Evolutionary conservation across 2,329 filamentous ascomycete species (phyloP).

Genomic region (Talaromyces sp.): DNA sequence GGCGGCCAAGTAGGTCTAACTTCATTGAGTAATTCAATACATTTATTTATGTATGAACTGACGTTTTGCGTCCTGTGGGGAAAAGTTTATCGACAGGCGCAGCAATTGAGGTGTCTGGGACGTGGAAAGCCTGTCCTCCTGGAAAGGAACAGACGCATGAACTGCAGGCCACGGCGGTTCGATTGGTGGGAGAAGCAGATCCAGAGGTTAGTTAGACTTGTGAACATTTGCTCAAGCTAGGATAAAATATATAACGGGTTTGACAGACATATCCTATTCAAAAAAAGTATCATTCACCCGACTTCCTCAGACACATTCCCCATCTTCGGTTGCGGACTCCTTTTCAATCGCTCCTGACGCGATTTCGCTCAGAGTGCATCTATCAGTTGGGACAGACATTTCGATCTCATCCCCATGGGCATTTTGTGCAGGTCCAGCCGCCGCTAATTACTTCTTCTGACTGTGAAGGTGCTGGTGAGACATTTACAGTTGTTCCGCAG

Average conservation of each 20-base stretch:
- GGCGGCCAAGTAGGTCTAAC: slow-evolving; percentile 61
- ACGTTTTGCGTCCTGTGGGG: not conserved
- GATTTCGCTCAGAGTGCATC: slow-evolving; percentile 76
- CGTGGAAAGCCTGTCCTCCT: slow-evolving; percentile 65
- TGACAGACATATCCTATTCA: slow-evolving; percentile 81
- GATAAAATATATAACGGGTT: slow-evolving; percentile 1
- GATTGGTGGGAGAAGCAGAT: slow-evolving; percentile 71
- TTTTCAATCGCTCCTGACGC: slow-evolving; percentile 72
- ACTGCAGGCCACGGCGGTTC: slow-evolving; percentile 65
- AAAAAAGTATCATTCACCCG: slow-evolving; percentile 88
- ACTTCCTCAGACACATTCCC: slow-evolving; percentile 81
- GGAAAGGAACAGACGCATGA: slow-evolving; percentile 71
- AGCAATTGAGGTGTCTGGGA: slow-evolving; percentile 70
- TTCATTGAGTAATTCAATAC: not conserved
- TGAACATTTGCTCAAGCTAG: not conserved
- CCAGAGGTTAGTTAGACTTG: slow-evolving; percentile 58
- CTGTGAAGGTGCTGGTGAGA: slow-evolving; percentile 93
- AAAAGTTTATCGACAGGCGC: slow-evolving; percentile 72
- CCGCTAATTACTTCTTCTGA: slow-evolving; percentile 95
- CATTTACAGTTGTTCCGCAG: slow-evolving; percentile 64
- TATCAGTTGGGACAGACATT: slow-evolving; percentile 72
- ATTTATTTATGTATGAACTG: not conserved
- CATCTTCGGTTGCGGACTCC: slow-evolving; percentile 80
- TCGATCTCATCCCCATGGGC: slow-evolving; percentile 55
- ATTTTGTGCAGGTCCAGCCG: slow-evolving; percentile 66